These are phyloP conservation scores for Fusarium ramigenum DNA, from an alignment of 2,329 filamentous ascomycete genomes.

Conservation along the genomic window DNA sequence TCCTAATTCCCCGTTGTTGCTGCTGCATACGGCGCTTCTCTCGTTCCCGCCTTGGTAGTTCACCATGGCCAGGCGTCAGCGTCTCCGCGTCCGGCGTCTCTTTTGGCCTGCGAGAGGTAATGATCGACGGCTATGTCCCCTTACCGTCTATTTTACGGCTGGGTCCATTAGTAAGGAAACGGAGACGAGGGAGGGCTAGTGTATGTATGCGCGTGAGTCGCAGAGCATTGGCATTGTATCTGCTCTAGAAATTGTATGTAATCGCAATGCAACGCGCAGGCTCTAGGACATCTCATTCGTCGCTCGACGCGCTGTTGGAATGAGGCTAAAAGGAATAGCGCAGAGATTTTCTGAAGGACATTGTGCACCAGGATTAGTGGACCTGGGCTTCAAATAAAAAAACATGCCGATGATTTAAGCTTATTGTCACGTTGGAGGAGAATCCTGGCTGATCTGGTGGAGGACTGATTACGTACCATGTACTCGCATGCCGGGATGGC, in stretches of 20 bases:
- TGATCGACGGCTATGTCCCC: conserved; percentile 10
- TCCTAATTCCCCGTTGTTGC: conserved; percentile 16
- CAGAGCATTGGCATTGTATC: conserved; percentile 1
- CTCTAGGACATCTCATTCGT: conserved; percentile 12
- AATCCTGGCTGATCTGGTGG: conserved; percentile 27
- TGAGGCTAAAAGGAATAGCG: conserved; percentile 27
- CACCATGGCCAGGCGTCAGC: conserved; percentile 16
- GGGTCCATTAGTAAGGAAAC: conserved; percentile 15
- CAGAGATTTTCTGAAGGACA: conserved; percentile 18
- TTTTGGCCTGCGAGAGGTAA: conserved; percentile 18
- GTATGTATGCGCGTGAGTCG: conserved; percentile 22
- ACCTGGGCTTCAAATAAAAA: not conserved
- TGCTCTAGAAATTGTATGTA: conserved; percentile 10
- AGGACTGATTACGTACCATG: conserved; percentile 39
- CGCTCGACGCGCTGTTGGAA: not conserved
- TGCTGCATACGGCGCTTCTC: conserved; percentile 28
- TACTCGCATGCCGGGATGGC: conserved; percentile 27
- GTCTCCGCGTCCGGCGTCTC: conserved; percentile 31
- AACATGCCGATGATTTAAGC: conserved; percentile 42
- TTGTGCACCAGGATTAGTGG: conserved; percentile 22
- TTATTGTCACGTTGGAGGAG: conserved; percentile 39
- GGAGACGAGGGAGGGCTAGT: conserved; percentile 18
- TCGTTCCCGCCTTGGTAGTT: conserved; percentile 12
- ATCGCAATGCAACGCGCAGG: conserved; percentile 7
- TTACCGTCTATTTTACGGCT: conserved; percentile 12